Evolutionary conservation across 495 filamentous ascomycete genomes (phyloP), one percentile per base, ranked within the genome.

Genomic region (Hypoxylon lienhwacheense): DNA sequence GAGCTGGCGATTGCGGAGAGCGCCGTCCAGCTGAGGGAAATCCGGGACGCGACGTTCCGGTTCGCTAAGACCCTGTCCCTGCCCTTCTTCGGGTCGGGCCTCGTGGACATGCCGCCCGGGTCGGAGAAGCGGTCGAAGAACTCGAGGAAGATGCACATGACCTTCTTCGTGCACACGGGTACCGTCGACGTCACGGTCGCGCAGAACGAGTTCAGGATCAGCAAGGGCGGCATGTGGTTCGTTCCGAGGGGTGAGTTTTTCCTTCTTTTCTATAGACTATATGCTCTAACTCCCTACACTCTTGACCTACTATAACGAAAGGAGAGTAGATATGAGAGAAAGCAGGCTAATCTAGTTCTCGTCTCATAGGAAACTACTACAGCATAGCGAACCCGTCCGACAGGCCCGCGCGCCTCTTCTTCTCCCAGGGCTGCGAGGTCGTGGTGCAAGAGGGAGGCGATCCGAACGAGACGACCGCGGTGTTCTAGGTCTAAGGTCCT

Each of bases 131-230:
- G 85, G 55, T 79, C 83, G 12, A 98, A 97, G 76, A 96, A 95
- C 62, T 85, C 86, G 3, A 81, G 92, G 43, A 89, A 86, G 70
- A 96, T 96, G 86, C 90, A 96, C 57, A 89, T 97, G 85, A 85
- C 87, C 0, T 97, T 98, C 65, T 97, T 93, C 67, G 86, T 98
- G 22, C 82, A 87, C 49, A 69, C 76, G 15, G 93, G 93, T 5
- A 79, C 83, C 39, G 90, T 96, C 26, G 67, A 75, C 58, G 88
- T 89, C 17, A 85, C 82, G 37, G 81, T 97, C 8, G 87, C 87
- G 53, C 85, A 86, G n/a, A 88, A 83, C n/a, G 76, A 76, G 55
- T 97, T 96, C 66, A 79, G 84, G 52, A 88, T 95, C 50, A 81
- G 85, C 8, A 88, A 88, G 61, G 91, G 91, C 21, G 90, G 91